Conservation (phyloP, 2,329 filamentous ascomycete species). For the Phaeosphaeria sp. region DNA sequence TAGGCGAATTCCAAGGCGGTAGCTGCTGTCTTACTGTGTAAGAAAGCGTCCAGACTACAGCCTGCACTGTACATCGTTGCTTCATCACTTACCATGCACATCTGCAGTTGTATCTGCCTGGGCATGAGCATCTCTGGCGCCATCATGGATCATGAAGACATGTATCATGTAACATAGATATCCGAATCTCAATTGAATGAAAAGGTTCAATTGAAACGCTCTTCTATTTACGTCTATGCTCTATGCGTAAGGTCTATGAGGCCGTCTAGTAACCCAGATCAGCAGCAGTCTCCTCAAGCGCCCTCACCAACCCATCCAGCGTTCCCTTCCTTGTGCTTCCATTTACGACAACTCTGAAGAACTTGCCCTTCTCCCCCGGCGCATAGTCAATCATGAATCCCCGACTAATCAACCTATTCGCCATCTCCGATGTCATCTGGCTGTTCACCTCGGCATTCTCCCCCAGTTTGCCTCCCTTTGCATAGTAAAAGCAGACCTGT, state of each 20-base stretch:
- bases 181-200: constrained; percentile 24
- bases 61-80: constrained; percentile 18
- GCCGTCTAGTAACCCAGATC: constrained; percentile 35
- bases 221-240: background rate
- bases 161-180: constrained; percentile 42
- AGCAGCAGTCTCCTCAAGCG: constrained; percentile 58
- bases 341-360: constrained; percentile 74
- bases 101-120: constrained; percentile 21
- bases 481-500: constrained; percentile 94
- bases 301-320: constrained; percentile 66
- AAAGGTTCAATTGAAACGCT: background rate
- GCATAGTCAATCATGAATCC: constrained; percentile 76
- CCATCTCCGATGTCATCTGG: constrained; percentile 62
- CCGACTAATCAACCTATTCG: constrained; percentile 59
- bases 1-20: constrained; percentile 2
- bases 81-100: constrained; percentile 18
- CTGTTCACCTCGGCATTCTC: constrained; percentile 58
- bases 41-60: constrained; percentile 9
- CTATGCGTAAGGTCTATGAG: background rate
- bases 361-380: constrained; percentile 66
- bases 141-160: constrained; percentile 30
- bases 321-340: constrained; percentile 65
- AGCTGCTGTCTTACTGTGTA: background rate
- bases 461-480: constrained; percentile 61
- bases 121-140: constrained; percentile 30